Conservation (phyloP, 495 filamentous ascomycete genomes). For the Lentithecium fluviatile region DNA sequence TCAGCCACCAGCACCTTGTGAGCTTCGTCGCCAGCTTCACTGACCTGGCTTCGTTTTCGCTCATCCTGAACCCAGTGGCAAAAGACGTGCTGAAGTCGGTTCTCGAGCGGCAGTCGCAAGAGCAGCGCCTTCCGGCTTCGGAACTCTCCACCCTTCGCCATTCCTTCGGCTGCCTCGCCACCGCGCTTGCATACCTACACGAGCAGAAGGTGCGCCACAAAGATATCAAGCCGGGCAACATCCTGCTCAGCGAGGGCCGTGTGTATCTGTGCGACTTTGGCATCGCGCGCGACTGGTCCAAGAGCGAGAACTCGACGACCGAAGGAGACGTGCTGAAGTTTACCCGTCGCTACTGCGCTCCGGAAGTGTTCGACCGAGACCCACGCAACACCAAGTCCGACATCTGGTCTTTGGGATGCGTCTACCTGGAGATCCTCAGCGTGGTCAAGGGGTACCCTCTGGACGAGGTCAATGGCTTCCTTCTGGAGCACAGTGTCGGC, state of each 20-base stretch:
- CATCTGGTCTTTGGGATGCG: constrained; percentile 52
- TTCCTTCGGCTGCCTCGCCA: constrained; percentile 37
- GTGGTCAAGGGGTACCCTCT: constrained; percentile 40
- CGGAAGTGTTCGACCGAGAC: constrained; percentile 45
- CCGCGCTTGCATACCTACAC: constrained; percentile 47
- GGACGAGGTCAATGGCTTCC: constrained; percentile 19
- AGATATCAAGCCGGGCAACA: constrained; percentile 52
- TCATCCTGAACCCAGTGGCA: constrained; percentile 29
- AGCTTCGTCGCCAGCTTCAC: constrained; percentile 30
- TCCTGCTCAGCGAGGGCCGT: constrained; percentile 45
- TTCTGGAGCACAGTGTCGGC: constrained; percentile 2
- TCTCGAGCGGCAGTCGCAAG: neutral
- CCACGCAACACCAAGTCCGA: constrained; percentile 48
- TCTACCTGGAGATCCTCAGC: constrained; percentile 50
- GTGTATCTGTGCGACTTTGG: constrained; percentile 50
- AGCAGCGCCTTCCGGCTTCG: constrained; percentile 6
- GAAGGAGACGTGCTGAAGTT: constrained; percentile 39
- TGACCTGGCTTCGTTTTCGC: constrained; percentile 23
- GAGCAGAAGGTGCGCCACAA: constrained; percentile 44
- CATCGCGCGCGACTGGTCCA: constrained; percentile 45
- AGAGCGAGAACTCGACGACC: constrained; percentile 33
- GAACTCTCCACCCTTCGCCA: neutral
- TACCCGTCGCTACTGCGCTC: constrained; percentile 49
- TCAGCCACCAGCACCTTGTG: constrained; percentile 25
- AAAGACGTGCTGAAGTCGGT: constrained; percentile 21